phyloP scores from a whole-genome alignment of 768 basidiomycete genomes.

The Peribolospora baueri region DNA sequence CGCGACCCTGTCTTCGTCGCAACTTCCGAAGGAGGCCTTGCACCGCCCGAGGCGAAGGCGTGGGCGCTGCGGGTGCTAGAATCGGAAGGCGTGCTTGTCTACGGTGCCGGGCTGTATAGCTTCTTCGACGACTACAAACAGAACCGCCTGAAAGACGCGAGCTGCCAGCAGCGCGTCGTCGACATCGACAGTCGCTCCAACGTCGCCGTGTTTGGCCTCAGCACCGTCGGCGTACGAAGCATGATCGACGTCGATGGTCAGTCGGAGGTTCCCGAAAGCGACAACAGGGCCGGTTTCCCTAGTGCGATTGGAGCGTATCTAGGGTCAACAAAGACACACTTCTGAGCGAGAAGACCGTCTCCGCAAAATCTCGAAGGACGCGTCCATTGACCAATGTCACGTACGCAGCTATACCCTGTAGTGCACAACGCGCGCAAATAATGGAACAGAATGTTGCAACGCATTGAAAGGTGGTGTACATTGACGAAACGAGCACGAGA shows the following conservation, averaged over 20 bases:
- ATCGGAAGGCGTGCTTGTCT: slow-evolving; percentile 36
- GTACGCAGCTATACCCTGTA: no score
- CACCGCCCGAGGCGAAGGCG: slow-evolving; percentile 19
- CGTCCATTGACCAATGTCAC: no score
- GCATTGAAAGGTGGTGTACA: no score
- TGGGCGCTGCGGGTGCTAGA: slow-evolving; percentile 35
- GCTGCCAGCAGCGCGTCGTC: no score
- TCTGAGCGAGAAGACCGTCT: no score
- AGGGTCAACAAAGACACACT: no score
- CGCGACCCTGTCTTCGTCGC: slow-evolving; percentile 32
- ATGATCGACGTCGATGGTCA: slow-evolving; percentile 29
- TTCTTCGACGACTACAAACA: slow-evolving; percentile 41
- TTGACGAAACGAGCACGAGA: no score
- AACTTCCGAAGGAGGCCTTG: neutral
- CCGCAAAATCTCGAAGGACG: no score
- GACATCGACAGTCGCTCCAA: slow-evolving; percentile 2
- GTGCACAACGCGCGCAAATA: no score
- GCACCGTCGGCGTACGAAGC: slow-evolving; percentile 32
- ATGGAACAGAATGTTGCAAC: no score
- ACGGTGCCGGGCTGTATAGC: slow-evolving; percentile 45
- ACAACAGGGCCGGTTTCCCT: slow-evolving; percentile 34
- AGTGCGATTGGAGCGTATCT: slow-evolving; percentile 18
- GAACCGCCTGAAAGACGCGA: slow-evolving; percentile 22
- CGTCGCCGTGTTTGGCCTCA: slow-evolving; percentile 32
- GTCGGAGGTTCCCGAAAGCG: slow-evolving; percentile 28